Evolutionary conservation across 2,329 filamentous ascomycete genomes (phyloP), one percentile per base, ranked within the genome.

Genomic region (Aspergillus terreus): DNA sequence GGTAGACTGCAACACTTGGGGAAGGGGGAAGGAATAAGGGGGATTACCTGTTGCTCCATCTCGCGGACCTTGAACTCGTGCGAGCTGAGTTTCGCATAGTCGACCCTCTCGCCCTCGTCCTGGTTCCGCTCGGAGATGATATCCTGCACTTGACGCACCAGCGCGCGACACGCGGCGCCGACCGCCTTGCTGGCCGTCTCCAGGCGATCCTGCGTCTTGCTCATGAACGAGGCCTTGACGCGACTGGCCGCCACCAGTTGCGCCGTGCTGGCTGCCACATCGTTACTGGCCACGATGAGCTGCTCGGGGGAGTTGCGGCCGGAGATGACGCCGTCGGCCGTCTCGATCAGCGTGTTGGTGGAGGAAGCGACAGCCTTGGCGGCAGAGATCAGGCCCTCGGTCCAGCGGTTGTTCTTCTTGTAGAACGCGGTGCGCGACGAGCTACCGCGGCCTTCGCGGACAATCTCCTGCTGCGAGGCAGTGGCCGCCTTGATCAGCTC

Each of bases 361-460:
- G 91, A 95, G 1, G 82, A 82, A 3, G 94, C 94, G 15, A 99
- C 94, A 1, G 94, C 94, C 76, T 99, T 99, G 58, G 94, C 92
- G 0, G 94, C 94, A 35, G 90, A 96, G 68, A 99, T 96, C 54
- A 99, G 84, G 44, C 94, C 94, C 68, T 99, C 94, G 0, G 94
- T 99, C 94, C 94, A 99, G 47, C 94, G 84, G 76, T 97, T 99
- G 82, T 99, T 96, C 79, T 97, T 97, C 82, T 97, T 97, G 85
- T 99, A 99, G 73, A 99, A 99, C 21, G 92, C 91, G 2, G 92
- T 95, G 52, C 86, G 83, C 42, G 90, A 95, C 47, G 89, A 90
- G 23, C 86, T 88, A 33, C 94, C 94, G 17, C 89, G 86, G 6
- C 94, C 94, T 57, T 95, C 90, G 58, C 91, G 86, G 41, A 99